Evolutionary conservation across 2,329 filamentous ascomycete species (phyloP), one percentile per base, ranked within the genome.

Genomic region (Erysiphe pulchra): DNA sequence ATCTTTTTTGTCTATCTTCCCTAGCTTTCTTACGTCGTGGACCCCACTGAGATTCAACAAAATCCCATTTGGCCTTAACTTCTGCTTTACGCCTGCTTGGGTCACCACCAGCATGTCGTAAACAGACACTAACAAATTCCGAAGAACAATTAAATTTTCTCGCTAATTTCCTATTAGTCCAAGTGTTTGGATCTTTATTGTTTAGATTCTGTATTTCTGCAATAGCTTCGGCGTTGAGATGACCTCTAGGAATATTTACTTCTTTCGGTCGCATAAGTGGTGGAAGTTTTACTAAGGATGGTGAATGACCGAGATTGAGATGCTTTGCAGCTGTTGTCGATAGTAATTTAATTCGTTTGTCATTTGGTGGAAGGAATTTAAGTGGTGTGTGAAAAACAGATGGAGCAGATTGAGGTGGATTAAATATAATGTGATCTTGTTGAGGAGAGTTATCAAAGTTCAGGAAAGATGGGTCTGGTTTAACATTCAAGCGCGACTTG

Each of bases 371-470:
- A 30, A 78, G 67, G 61, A 78, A 78, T 56, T 74, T 70, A 61
- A 75, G 69, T 47, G 74, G 74, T n/a, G 74, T 78, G 61, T 77
- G 69, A 54, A 65, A 66, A 47, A 75, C 71, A n/a, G 70, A 68
- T 2, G 69, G 62, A 47, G 65, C 62, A 10, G 69, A 64, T 14
- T 68, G 61, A 24, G 70, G 70, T 37, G 70, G 70, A 61, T 71
- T 73, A 62, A 69, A 73, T 56, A 73, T 65, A 56, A 73, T 67
- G 48, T 62, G 59, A 53, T 65, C 57, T 51, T 60, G 55, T 50
- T 58, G 50, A 56, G 61, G 51, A 57, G 62, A 50, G 38, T 48
- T 28, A 34, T 54, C 51, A 37, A 52, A 51, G 24, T 47, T 43
- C 42, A 72, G 61, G 60, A 78, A 77, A 52, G 71, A 72, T 34